Conservation (phyloP, 768 basidiomycete species). For the Collybiopsis luxurians region DNA sequence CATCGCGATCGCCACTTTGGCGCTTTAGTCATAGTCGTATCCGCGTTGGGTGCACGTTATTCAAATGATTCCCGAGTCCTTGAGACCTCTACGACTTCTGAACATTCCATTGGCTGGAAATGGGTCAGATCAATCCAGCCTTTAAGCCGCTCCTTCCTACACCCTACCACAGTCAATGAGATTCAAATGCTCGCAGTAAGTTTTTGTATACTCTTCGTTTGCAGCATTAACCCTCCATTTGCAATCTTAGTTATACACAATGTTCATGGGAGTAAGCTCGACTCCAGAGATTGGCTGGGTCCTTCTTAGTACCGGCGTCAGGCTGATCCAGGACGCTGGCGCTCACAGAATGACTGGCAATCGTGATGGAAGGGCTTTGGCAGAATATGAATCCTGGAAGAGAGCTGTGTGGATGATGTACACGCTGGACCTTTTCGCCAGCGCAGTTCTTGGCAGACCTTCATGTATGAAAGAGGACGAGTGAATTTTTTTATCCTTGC, state of each 20-base stretch:
- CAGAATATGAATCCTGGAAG: constrained; percentile 63
- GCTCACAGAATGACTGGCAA: constrained; percentile 38
- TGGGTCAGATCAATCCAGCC: constrained; percentile 49
- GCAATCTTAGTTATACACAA: too few relatives aligned
- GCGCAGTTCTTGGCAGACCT: constrained; percentile 51
- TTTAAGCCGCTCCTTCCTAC: constrained; percentile 54
- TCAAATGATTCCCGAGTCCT: too few relatives aligned
- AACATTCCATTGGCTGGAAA: constrained; percentile 32
- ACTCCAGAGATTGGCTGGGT: too few relatives aligned
- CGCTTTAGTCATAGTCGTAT: too few relatives aligned
- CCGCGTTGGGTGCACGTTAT: too few relatives aligned
- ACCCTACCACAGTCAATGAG: constrained; percentile 56
- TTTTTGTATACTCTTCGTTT: constrained; percentile 36
- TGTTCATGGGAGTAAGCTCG: too few relatives aligned
- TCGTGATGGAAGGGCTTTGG: constrained; percentile 24
- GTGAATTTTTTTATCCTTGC: constrained; percentile 26
- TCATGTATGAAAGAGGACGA: constrained; percentile 58
- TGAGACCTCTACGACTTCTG: background rate
- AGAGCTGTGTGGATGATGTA: constrained; percentile 43
- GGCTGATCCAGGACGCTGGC: constrained; percentile 59
- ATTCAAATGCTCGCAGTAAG: constrained; percentile 56
- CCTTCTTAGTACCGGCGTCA: constrained; percentile 49
- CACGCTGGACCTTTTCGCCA: constrained; percentile 17
- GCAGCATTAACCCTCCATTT: constrained; percentile 45
- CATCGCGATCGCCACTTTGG: too few relatives aligned